Base-by-base conservation (phyloP, 2,329 filamentous ascomycete genomes). In the Ambrosiella xylebori region DNA sequence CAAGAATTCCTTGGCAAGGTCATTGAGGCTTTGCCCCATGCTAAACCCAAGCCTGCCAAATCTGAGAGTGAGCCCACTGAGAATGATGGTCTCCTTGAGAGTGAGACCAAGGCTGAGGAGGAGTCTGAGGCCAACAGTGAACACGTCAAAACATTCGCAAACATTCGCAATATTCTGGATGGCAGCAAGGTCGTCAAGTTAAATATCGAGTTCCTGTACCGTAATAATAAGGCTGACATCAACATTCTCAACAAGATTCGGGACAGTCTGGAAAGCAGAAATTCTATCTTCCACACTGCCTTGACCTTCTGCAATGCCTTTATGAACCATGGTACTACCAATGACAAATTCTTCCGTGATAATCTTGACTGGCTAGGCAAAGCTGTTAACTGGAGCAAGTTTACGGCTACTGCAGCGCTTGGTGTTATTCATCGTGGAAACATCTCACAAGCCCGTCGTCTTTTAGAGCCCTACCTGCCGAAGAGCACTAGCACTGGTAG, bases 361-460 rank as follows among this genome's bases (percentile, higher is more conserved):
- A 98, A 98, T 68, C 73, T 98, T 27, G 93, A 98, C 64, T 98
- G 93, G 93, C 74, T 98, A 2, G 90, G 91, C 61, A 98, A 97
- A 75, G 93, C 93, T 35, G 89, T 97, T 53, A 98, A 98, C 74
- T 98, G 93, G 93, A 96, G 90, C 61, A 98, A 98, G 69, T 98
- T 98, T 69, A 96, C 93, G 0, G 93, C 93, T 12, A 98, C 93
- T 3, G 93, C 93, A 59, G 93, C 93, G 7, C 76, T 98, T 5
- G 93, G 93, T 69, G 93, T 97, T 56, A 96, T 98, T 62, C 93
- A 98, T 70, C 85, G 89, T 51, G 93, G 93, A 58, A 98, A 98
- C 70, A 76, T 98, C 60, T 86, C 85, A 27, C 91, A 98, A 66
- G 93, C 90, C 1, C 83, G 89, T 66, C 95, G 95, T 73, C 79